phyloP scores from a whole-genome alignment of 1,139 yeast genomes.

The Pichia sp. region DNA sequence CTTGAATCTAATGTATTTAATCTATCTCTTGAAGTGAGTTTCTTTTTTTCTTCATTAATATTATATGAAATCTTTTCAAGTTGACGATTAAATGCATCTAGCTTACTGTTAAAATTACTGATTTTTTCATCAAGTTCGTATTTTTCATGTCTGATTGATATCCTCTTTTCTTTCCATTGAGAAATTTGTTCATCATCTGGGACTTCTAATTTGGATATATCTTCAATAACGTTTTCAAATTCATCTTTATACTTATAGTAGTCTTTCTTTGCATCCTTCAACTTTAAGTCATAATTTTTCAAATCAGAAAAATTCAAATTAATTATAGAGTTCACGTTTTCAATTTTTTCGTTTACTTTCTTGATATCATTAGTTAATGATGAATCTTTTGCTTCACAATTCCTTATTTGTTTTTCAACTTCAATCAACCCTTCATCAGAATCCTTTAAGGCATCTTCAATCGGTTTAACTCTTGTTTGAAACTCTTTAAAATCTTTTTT shows the following conservation, averaged over 20 bases:
- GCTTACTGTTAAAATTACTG: conserved; percentile 2
- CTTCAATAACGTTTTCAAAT: conserved; percentile 17
- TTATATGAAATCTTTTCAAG: conserved; percentile 7
- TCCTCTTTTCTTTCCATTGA: conserved; percentile 18
- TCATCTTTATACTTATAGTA: conserved; percentile 22
- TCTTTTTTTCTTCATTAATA: conserved; percentile 22
- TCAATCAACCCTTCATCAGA: conserved; percentile 15
- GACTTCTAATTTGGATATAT: conserved; percentile 5
- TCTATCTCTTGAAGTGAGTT: conserved; percentile 46
- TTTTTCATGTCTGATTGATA: conserved; percentile 16
- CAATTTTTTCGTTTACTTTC: conserved; percentile 25
- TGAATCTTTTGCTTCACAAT: conserved; percentile 12
- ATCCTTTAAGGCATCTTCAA: conserved; percentile 17
- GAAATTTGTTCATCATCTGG: conserved; percentile 19
- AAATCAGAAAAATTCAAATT: conserved; percentile 19
- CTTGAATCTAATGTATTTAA: conserved; percentile 33
- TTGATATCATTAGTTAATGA: conserved; percentile 17
- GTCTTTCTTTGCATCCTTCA: conserved; percentile 24
- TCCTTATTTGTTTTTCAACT: conserved; percentile 11
- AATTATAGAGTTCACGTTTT: conserved; percentile 12
- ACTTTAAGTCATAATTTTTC: conserved; percentile 26
- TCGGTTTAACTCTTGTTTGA: conserved; percentile 36
- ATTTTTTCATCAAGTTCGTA: conserved; percentile 7
- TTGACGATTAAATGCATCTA: conserved; percentile 1
- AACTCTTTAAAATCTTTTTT: conserved; percentile 15